phyloP scores from a whole-genome alignment of 2,329 filamentous ascomycete species.

The Aureobasidium pullulans region DNA sequence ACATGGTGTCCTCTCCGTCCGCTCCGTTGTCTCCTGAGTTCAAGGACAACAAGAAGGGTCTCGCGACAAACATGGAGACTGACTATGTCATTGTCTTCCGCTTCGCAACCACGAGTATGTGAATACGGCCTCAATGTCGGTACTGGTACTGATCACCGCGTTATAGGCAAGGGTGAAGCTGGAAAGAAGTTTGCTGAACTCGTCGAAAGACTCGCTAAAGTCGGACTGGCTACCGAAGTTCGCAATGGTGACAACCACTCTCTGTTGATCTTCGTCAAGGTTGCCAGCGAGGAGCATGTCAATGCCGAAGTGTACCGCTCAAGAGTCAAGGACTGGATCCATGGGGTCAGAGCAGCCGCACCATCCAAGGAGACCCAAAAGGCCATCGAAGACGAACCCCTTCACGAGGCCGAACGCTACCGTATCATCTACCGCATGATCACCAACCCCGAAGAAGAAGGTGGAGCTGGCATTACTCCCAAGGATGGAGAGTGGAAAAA shows the following conservation, averaged over 20 bases:
- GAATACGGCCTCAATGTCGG: background rate
- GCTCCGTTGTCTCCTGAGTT: constrained; percentile 10
- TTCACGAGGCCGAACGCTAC: constrained; percentile 81
- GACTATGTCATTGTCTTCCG: constrained; percentile 84
- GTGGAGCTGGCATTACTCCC: constrained; percentile 44
- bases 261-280: constrained; percentile 74
- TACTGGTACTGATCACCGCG: background rate
- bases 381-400: constrained; percentile 63
- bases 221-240: constrained; percentile 83
- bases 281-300: constrained; percentile 68
- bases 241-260: constrained; percentile 69
- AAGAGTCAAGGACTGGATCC: constrained; percentile 87
- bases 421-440: constrained; percentile 77
- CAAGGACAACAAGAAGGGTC: constrained; percentile 28
- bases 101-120: constrained; percentile 58
- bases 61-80: constrained; percentile 57
- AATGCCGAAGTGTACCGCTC: constrained; percentile 76
- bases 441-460: constrained; percentile 40
- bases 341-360: constrained; percentile 71
- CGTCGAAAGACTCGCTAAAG: constrained; percentile 63
- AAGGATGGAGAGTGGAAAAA: constrained; percentile 44
- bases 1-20: constrained; percentile 15
- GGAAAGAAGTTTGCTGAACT: constrained; percentile 71
- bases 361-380: constrained; percentile 65
- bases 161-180: constrained; percentile 58